Evolutionary conservation across 2,329 filamentous ascomycete species (phyloP).

Genomic region (Penicillium nordicum): DNA sequence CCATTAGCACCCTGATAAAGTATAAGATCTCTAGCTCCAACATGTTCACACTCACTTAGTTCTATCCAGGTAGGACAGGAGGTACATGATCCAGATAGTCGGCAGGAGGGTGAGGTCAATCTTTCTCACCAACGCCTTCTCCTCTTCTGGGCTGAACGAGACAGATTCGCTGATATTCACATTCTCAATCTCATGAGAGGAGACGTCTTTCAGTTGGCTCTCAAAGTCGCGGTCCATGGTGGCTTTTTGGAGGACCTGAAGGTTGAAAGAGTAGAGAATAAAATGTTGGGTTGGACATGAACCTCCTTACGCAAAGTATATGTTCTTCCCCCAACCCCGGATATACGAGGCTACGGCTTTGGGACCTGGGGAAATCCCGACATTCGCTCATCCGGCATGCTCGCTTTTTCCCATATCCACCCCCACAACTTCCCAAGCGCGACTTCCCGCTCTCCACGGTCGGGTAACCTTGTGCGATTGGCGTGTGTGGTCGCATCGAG

Average conservation of each 20-base stretch:
- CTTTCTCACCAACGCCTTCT: constrained; percentile 46
- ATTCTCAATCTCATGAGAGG: constrained; percentile 20
- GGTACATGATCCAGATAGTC: constrained; percentile 51
- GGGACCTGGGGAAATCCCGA: neutral
- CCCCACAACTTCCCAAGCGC: neutral
- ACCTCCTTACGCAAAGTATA: neutral
- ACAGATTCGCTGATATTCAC: constrained; percentile 3
- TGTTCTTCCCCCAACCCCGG: neutral
- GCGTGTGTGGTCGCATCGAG: neutral
- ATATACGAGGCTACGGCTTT: neutral
- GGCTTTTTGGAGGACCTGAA: neutral
- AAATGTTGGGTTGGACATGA: neutral
- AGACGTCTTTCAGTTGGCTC: constrained; percentile 7
- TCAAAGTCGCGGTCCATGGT: constrained; percentile 4
- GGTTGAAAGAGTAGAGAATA: neutral
- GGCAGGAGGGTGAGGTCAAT: constrained; percentile 47
- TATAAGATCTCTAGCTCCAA: neutral
- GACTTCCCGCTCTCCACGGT: neutral
- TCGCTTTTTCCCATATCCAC: neutral
- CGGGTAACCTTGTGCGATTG: neutral
- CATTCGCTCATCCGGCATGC: neutral
- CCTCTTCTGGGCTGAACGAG: constrained; percentile 29
- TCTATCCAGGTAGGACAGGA: constrained; percentile 46
- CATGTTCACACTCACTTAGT: constrained; percentile 16
- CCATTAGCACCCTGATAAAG: neutral